These are phyloP conservation scores for Cytidiella melzeri DNA, from an alignment of 768 basidiomycete genomes.

Conservation along the genomic window DNA sequence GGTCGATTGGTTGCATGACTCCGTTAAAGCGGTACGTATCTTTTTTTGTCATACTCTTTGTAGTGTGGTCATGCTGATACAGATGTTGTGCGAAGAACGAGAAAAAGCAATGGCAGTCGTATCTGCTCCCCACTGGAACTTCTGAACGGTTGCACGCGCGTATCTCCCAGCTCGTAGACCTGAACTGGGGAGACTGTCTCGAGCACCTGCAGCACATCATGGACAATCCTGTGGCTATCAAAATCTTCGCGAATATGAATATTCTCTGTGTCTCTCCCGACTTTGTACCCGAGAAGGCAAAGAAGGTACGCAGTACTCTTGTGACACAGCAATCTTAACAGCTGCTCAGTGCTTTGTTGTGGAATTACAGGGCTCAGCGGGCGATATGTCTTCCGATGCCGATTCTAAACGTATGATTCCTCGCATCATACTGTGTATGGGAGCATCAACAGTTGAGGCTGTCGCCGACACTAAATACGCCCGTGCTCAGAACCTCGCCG, in stretches of 20 bases:
- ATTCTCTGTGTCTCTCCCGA: conserved; percentile 59
- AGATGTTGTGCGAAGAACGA: conserved; percentile 2
- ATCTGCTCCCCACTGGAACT: conserved; percentile 49
- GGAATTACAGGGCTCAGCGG: conserved; percentile 7
- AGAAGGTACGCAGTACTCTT: conserved; percentile 28
- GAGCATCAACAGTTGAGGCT: conserved; percentile 65
- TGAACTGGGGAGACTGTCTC: conserved; percentile 41
- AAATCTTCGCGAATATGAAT: conserved; percentile 46
- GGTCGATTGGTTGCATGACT: conserved; percentile 45
- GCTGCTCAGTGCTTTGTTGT: too few species aligned
- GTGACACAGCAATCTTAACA: too few species aligned
- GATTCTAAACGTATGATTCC: conserved; percentile 40
- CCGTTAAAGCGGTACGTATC: conserved; percentile 24
- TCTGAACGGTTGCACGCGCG: conserved; percentile 34
- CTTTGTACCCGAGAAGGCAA: conserved; percentile 39
- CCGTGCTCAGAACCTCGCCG: conserved; percentile 21
- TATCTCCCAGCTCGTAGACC: conserved; percentile 43
- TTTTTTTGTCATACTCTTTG: not conserved
- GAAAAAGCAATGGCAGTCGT: conserved; percentile 51
- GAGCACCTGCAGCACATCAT: conserved; percentile 57
- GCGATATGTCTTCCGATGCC: conserved; percentile 21
- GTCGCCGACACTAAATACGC: conserved; percentile 43
- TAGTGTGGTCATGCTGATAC: not conserved
- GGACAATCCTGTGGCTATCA: conserved; percentile 48
- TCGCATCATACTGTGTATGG: conserved; percentile 73